Percentiles rank a stretch among this genome's conserved stretches.
Conservation (phyloP, 352 stramenopile genomes). For the Phytophthora brassicae region DNA sequence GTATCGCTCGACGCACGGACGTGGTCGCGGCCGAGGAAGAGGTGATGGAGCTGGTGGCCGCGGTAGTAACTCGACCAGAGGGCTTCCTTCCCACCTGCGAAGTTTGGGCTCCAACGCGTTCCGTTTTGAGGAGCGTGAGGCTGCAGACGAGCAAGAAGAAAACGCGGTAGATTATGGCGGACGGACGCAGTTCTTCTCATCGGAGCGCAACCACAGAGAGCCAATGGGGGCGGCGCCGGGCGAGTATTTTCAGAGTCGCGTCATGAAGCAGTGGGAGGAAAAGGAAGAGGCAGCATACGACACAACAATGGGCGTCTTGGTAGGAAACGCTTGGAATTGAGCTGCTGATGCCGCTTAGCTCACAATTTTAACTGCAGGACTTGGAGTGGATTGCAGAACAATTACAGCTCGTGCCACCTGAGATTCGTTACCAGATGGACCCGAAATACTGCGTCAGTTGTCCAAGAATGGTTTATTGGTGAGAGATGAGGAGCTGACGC, state of each 20-base stretch:
- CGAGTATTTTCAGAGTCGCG: constrained; percentile 62
- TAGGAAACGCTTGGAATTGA: constrained; percentile 9
- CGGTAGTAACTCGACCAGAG: constrained; percentile 14
- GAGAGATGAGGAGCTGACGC: neutral
- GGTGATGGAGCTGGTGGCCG: constrained; percentile 5
- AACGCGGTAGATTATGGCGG: constrained; percentile 8
- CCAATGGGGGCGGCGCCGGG: constrained; percentile 30
- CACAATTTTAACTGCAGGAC: constrained; percentile 39
- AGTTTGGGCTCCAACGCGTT: constrained; percentile 72
- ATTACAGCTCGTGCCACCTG: constrained; percentile 43
- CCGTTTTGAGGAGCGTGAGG: constrained; percentile 52
- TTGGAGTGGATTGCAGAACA: constrained; percentile 70
- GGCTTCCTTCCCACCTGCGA: constrained; percentile 27
- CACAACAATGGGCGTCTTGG: constrained; percentile 41
- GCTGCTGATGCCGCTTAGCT: neutral
- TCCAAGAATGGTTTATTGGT: neutral
- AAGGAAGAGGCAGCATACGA: constrained; percentile 41
- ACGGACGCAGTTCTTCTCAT: constrained; percentile 63
- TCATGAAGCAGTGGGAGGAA: constrained; percentile 71
- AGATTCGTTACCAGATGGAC: constrained; percentile 68
- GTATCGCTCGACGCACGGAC: constrained; percentile 56
- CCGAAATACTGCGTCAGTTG: constrained; percentile 71
- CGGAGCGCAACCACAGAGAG: constrained; percentile 57
- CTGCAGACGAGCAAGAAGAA: constrained; percentile 23
- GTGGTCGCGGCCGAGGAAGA: constrained; percentile 41